Conservation (phyloP, 208 protist genomes). For the Wallacemonas sp. region DNA sequence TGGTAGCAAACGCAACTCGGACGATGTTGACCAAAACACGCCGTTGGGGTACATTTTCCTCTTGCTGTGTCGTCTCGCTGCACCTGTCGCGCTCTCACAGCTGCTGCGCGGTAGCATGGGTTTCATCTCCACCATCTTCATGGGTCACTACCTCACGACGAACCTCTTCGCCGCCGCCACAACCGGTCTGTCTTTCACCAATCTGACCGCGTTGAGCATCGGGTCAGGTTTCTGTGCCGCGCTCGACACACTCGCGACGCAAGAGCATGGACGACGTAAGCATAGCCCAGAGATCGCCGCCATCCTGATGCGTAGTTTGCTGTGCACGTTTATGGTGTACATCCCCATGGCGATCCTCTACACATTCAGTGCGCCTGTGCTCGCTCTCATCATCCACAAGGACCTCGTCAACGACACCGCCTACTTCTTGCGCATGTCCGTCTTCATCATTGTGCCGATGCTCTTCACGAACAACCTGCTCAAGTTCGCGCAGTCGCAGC, state of each 20-base stretch:
- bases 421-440: slow-evolving; percentile 36
- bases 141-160: slow-evolving; percentile 29
- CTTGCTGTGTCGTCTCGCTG: slow-evolving; percentile 22
- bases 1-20: slow-evolving; percentile 1
- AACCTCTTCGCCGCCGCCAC: slow-evolving; percentile 32
- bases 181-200: slow-evolving; percentile 35
- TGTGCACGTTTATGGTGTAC: slow-evolving; percentile 35
- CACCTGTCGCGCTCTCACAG: slow-evolving; percentile 27
- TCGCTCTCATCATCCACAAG: slow-evolving; percentile 28
- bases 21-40: slow-evolving; percentile 18
- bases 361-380: slow-evolving; percentile 27
- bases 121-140: slow-evolving; percentile 34
- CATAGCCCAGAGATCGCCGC: slow-evolving; percentile 30
- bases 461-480: slow-evolving; percentile 37
- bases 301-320: slow-evolving; percentile 26
- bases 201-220: slow-evolving; percentile 37
- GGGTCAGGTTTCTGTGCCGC: slow-evolving; percentile 25
- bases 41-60: slow-evolving; percentile 12
- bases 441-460: slow-evolving; percentile 38
- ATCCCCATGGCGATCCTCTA: slow-evolving; percentile 37
- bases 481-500: slow-evolving; percentile 42
- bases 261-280: slow-evolving; percentile 32
- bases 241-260: slow-evolving; percentile 40
- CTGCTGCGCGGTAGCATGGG: slow-evolving; percentile 29
- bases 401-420: slow-evolving; percentile 29